These are phyloP conservation scores for Nothophoma quercina DNA, from an alignment of 2,329 filamentous ascomycete genomes.

Conservation along the genomic window DNA sequence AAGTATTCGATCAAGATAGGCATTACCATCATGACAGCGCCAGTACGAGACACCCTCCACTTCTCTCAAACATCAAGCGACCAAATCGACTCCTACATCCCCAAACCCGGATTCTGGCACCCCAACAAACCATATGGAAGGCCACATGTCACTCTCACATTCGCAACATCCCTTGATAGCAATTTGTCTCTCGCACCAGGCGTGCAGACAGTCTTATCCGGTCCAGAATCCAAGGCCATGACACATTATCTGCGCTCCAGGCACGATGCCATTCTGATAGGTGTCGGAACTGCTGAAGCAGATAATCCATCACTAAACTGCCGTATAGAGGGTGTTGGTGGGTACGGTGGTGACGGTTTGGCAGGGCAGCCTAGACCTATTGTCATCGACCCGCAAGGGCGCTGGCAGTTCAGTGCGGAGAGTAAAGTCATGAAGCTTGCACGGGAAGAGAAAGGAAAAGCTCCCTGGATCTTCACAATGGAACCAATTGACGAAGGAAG, in stretches of 20 bases:
- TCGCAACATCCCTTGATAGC: slow-evolving; percentile 88
- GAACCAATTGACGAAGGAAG: slow-evolving; percentile 20
- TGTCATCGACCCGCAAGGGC: slow-evolving; percentile 78
- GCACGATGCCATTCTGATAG: slow-evolving; percentile 86
- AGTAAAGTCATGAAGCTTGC: slow-evolving; percentile 73
- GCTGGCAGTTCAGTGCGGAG: slow-evolving; percentile 70
- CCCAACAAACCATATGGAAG: slow-evolving; percentile 4
- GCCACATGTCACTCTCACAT: slow-evolving; percentile 73
- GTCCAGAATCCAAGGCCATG: slow-evolving; percentile 85
- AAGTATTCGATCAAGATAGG: no score
- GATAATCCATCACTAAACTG: slow-evolving; percentile 90
- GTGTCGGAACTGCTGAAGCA: slow-evolving; percentile 81
- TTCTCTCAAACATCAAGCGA: slow-evolving; percentile 55
- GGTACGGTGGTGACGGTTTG: slow-evolving; percentile 61
- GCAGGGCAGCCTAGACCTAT: slow-evolving; percentile 78
- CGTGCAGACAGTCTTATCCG: slow-evolving; percentile 82
- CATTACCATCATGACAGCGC: slow-evolving; percentile 14
- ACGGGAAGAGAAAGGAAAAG: slow-evolving; percentile 70
- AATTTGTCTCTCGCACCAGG: slow-evolving; percentile 79
- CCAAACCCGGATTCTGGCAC: slow-evolving; percentile 25
- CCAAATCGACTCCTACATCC: slow-evolving; percentile 62
- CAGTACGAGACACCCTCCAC: slow-evolving; percentile 32
- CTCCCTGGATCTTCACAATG: slow-evolving; percentile 71
- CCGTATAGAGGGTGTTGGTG: slow-evolving; percentile 69
- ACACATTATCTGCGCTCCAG: slow-evolving; percentile 86